Evolutionary conservation across 257 asterid species (phyloP).

Genomic region (Ajuga chamaepitys): DNA sequence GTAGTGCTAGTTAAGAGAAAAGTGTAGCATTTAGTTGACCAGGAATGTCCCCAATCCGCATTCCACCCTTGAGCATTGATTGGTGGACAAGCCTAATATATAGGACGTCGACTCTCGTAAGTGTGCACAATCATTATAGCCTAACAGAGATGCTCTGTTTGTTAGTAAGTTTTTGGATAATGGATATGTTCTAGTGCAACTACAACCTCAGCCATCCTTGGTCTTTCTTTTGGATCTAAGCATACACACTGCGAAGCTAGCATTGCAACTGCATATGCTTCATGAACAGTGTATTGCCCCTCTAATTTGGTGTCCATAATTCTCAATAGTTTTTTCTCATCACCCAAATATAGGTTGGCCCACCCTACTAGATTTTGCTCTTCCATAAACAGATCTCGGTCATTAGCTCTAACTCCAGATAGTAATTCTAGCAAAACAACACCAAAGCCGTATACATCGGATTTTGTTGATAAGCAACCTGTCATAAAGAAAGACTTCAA

Average conservation of each 20-base stretch:
- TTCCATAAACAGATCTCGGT: background rate
- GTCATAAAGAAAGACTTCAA: background rate
- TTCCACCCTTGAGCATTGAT: too few species aligned
- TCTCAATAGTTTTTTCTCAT: background rate
- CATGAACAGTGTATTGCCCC: background rate
- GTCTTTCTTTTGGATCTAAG: background rate
- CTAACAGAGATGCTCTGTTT: too few species aligned
- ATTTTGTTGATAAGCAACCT: slow-evolving; percentile 3
- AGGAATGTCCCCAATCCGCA: too few species aligned
- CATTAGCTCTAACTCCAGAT: background rate
- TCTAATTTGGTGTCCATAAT: slow-evolving; percentile 12
- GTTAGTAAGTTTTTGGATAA: background rate
- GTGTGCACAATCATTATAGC: too few species aligned
- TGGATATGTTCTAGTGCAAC: background rate
- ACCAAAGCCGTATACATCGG: slow-evolving; percentile 19
- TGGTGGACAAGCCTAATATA: too few species aligned
- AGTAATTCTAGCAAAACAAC: slow-evolving; percentile 17
- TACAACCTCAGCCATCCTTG: slow-evolving; percentile 15
- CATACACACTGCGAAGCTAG: slow-evolving; percentile 7
- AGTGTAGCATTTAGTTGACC: too few species aligned
- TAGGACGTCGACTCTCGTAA: too few species aligned
- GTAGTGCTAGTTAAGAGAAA: too few species aligned
- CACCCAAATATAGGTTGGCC: background rate
- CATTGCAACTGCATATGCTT: background rate
- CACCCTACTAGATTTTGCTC: background rate